A percentile compares a stretch with the other conserved stretches of the same genome.
These are phyloP conservation scores for Paecilomyces variotii DNA, from an alignment of 2,329 filamentous ascomycete genomes.

Conservation along the genomic window DNA sequence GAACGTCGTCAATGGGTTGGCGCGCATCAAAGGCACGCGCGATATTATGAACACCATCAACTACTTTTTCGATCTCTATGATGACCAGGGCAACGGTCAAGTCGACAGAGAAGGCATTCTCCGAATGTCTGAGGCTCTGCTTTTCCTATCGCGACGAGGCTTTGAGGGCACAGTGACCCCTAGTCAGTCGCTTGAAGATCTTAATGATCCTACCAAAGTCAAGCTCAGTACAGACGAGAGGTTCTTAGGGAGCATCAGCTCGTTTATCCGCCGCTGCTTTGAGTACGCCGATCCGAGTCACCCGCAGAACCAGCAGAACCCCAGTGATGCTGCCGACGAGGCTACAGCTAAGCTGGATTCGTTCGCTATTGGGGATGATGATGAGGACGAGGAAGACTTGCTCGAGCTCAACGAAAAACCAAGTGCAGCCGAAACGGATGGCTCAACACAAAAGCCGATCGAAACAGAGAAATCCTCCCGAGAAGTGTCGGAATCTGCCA, in stretches of 20 bases:
- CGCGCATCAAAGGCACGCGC: conserved; percentile 81
- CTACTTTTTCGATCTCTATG: conserved; percentile 96
- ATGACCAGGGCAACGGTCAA: conserved; percentile 82
- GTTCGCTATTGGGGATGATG: conserved; percentile 65
- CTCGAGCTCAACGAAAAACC: conserved; percentile 32
- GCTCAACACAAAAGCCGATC: conserved; percentile 16
- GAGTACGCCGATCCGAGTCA: conserved; percentile 95
- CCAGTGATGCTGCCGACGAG: conserved; percentile 8
- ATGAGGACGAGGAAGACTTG: conserved; percentile 50
- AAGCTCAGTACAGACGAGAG: conserved; percentile 66
- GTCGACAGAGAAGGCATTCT: conserved; percentile 94
- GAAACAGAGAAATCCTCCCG: conserved; percentile 45
- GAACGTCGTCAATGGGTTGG: conserved; percentile 84
- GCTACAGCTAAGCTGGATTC: conserved; percentile 41
- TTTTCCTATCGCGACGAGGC: conserved; percentile 86
- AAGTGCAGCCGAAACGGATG: conserved; percentile 13
- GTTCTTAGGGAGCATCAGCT: conserved; percentile 86
- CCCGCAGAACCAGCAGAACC: conserved; percentile 48
- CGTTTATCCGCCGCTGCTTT: conserved; percentile 92
- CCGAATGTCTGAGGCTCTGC: conserved; percentile 82
- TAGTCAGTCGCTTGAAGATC: conserved; percentile 50
- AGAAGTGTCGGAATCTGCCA: conserved; percentile 67
- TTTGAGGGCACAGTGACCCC: conserved; percentile 66
- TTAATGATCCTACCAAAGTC: conserved; percentile 36
- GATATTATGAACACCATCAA: conserved; percentile 98